Percentiles rank a stretch among this genome's conserved stretches.
Evolutionary conservation across 108 stramenopile genomes (phyloP).

Genomic region (Epipyxis sp.): DNA sequence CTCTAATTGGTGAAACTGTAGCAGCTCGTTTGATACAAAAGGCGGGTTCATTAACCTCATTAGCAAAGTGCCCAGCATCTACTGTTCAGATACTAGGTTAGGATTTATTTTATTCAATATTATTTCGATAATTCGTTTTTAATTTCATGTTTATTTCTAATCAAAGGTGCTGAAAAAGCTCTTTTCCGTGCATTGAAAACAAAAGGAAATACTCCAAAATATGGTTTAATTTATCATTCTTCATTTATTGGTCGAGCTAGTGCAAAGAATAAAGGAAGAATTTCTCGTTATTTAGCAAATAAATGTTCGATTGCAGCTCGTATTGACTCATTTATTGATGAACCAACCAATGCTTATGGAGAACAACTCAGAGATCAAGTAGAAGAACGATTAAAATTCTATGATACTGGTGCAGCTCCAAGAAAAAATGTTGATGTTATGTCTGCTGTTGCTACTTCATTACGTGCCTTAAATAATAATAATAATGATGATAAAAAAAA

Average conservation of each 20-base stretch:
- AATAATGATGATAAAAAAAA: conserved; percentile 41
- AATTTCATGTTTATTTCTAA: too few relatives aligned
- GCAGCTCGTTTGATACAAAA: conserved; percentile 97
- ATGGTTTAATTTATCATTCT: conserved; percentile 98
- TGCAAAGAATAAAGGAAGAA: conserved; percentile 98
- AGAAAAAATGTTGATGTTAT: conserved; percentile 96
- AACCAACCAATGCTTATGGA: conserved; percentile 85
- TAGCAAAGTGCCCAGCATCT: conserved; percentile 98
- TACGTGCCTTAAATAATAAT: conserved; percentile 37
- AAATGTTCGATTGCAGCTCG: conserved; percentile 98
- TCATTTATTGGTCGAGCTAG: conserved; percentile 97
- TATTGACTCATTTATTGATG: conserved; percentile 86
- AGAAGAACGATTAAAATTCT: conserved; percentile 96
- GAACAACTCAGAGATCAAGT: conserved; percentile 96
- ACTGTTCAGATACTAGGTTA: conserved; percentile 98
- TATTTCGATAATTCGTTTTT: too few relatives aligned
- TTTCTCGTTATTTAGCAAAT: conserved; percentile 96
- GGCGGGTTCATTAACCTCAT: conserved; percentile 92
- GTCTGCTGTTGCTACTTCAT: conserved; percentile 82
- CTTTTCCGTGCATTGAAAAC: conserved; percentile 99
- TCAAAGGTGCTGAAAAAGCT: conserved; percentile 99
- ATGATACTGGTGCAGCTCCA: conserved; percentile 96
- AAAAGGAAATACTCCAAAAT: conserved; percentile 99
- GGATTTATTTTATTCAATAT: too few relatives aligned
- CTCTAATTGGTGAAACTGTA: conserved; percentile 96